Base-by-base conservation (phyloP, 495 filamentous ascomycete genomes). In the Achaetomiella virescens region DNA sequence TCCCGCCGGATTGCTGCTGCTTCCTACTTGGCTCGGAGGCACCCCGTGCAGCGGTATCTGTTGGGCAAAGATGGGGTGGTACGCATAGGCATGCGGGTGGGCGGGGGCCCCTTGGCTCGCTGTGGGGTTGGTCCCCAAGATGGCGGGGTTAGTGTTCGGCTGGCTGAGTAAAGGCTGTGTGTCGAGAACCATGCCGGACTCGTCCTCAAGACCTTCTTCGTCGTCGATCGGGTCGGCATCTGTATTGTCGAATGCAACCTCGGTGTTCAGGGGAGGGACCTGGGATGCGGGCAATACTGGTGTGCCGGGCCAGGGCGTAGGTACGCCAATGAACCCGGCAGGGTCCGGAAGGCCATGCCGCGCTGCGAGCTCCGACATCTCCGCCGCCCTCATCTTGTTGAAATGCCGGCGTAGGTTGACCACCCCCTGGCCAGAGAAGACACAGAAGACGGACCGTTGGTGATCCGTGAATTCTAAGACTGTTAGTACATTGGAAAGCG, bases 401-500 rank as follows among this genome's bases (percentile, higher is more conserved):
- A 98, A 76, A 62, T 88, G 84, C 22, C 81, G 74, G 22, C 95
- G 89, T 5, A 99, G 81, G 45, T 79, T 77, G 31, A 75, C 75
- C 25, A 99, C 95, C 20, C 91, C 91, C 35, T 81, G 75, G 10
- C 95, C 93, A 17, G 90, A 96, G 70, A 97, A 99, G 40, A 99
- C 95, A 67, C 95, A 99, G 69, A 95, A 99, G 20, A 97, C 90
- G 9, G 88, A 84, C 52, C 93, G 84, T 67, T 99, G 93, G 63
- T 96, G 90, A 7, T 92, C 85, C 31, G 91, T 97, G 66, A 99
- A 99, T 71, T 97, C 95, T 85, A 47, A 21, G 49, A 20, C 10
- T 15, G 52, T 76, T 64, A 77, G 72, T 58, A 21, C 14, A 14
- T 2, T 44, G 9, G 0, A 15, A 24, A 15, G 33, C 14, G 11